A percentile compares a stretch with the other conserved stretches of the same genome.
Evolutionary conservation across 78 protist species (phyloP).

Genomic region (Protostelium mycophagum): DNA sequence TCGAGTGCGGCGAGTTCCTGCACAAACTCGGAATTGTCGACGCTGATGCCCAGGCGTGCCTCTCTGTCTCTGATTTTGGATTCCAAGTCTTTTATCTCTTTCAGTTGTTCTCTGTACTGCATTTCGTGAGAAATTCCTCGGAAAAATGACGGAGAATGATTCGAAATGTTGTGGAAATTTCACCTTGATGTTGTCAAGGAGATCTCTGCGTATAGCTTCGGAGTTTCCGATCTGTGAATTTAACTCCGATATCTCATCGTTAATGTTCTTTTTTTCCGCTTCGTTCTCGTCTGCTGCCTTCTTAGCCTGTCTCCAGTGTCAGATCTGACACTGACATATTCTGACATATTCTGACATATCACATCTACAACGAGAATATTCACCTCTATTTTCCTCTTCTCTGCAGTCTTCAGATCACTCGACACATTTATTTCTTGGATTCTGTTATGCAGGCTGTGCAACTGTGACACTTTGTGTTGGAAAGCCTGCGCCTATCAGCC

Average conservation of each 20-base stretch:
- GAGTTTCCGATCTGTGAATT: constrained; percentile 1
- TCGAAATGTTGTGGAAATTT: not conserved
- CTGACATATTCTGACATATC: no score
- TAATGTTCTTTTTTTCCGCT: not conserved
- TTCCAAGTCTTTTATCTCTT: not conserved
- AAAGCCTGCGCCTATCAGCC: not conserved
- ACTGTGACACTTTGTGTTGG: not conserved
- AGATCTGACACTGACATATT: not conserved
- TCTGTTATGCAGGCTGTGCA: not conserved
- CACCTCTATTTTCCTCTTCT: not conserved
- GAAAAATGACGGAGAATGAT: no score
- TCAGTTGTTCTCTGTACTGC: not conserved
- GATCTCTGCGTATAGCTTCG: not conserved
- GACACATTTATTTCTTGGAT: not conserved
- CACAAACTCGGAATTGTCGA: not conserved
- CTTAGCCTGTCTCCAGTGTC: not conserved
- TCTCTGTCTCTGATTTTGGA: not conserved
- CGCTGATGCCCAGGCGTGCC: not conserved
- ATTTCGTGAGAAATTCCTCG: no score
- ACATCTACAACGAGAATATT: not conserved
- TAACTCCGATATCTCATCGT: not conserved
- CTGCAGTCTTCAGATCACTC: not conserved
- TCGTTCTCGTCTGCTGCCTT: not conserved
- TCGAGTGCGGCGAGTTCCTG: not conserved
- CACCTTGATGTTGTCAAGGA: not conserved